Base-by-base conservation (phyloP, 345 rosid genomes). In the Corchorus capsularis region DNA sequence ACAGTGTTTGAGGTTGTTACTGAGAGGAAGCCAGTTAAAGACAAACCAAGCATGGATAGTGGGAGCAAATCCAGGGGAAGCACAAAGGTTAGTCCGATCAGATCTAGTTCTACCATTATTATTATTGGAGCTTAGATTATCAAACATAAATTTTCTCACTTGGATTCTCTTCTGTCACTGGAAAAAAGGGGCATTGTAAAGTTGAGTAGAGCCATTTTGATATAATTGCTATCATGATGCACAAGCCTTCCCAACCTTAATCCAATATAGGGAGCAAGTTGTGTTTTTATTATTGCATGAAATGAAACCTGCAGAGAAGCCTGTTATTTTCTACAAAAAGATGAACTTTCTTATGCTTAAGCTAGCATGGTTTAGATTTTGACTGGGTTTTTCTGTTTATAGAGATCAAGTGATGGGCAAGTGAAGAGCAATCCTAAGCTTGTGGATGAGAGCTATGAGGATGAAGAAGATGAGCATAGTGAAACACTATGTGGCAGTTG, bases 1-100 rank as follows among this genome's bases (percentile, higher is more conserved):
- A 94, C 95, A 45, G 91, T 96, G 73, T 94, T 91, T 78, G 99
- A 96, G 83, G 94, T 94, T 82, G 97, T 94, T 46, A 91, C 97
- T 14, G 98, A 92, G 70, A 89, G 94, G 87, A 92, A 96, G 85
- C 91, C 90, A 17, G 74, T 82, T 72, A 89, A 89, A 88, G 99
- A 94, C 83, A 94, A 92, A 83, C 95, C 97, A 73, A 91, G 87
- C 77, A 82, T 88, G 8, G 99, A 96, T 74, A 88, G 96, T 41
- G 92, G 93, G 78, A 93, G 89, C 84, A 93, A 91, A 82, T 88
- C 94, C 63, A 81, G 89, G 39, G 81, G 86, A 76, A 85, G 90
- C 78, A 65, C 89, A 15, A 93, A 93, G 95, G 97, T 90, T 78
- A 64, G 71, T 60, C 75, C 35, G 73, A 69, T 66, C 19, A 10